Conservation (phyloP, 306 rosid species). For the Hylodesmum podocarpum region DNA sequence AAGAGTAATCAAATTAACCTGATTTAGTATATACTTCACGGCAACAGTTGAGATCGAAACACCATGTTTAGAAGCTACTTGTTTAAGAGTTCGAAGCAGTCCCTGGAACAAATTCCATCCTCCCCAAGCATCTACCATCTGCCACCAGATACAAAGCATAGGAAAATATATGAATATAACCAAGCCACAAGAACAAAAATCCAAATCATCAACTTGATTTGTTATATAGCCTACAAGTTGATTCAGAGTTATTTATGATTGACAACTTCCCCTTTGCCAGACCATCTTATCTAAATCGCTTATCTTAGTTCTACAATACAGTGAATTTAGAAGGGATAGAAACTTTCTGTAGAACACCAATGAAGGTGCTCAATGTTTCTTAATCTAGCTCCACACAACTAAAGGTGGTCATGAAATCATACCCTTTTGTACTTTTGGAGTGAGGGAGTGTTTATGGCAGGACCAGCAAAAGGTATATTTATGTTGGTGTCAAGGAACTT, state of each 20-base stretch:
- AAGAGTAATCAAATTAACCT: slow-evolving; percentile 48
- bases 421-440: slow-evolving; percentile 95
- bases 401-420: slow-evolving; percentile 34
- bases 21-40: slow-evolving; percentile 79
- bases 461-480: slow-evolving; percentile 81
- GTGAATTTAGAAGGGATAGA: slow-evolving; percentile 1
- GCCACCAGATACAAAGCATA: slow-evolving; percentile 29
- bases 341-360: background rate
- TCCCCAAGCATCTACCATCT: slow-evolving; percentile 99
- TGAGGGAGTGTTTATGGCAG: slow-evolving; percentile 88
- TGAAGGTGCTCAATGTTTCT: slow-evolving; percentile 21
- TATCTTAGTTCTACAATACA: background rate
- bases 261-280: background rate
- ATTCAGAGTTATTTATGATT: background rate
- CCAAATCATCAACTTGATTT: slow-evolving; percentile 5
- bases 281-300: background rate
- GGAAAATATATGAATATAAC: slow-evolving; percentile 12
- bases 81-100: slow-evolving; percentile 80
- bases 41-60: slow-evolving; percentile 85
- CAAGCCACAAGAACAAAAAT: background rate
- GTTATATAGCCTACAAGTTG: background rate
- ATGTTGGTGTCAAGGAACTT: slow-evolving; percentile 91
- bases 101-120: slow-evolving; percentile 89
- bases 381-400: background rate
- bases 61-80: slow-evolving; percentile 75